A percentile compares a stretch with the other conserved stretches of the same genome.
Evolutionary conservation across 352 stramenopile genomes (phyloP).

Genomic region (Thalassiosira exigua): DNA sequence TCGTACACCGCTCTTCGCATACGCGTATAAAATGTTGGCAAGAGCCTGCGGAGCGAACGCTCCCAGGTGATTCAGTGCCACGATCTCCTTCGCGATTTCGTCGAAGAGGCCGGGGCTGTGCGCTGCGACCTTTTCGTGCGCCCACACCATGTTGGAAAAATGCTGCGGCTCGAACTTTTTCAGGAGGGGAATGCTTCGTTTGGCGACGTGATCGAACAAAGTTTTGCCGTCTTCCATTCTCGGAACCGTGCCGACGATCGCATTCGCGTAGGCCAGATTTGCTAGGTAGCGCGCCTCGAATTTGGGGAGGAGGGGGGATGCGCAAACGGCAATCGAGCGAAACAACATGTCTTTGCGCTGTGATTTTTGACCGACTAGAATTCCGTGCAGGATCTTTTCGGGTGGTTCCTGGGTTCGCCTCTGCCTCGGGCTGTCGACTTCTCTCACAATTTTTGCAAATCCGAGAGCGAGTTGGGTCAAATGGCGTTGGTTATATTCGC

Average conservation of each 20-base stretch:
- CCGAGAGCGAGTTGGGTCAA: not conserved
- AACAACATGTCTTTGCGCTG: conserved; percentile 1
- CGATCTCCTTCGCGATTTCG: not conserved
- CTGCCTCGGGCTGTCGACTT: conserved; percentile 1
- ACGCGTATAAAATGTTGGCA: not conserved
- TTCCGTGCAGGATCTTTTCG: not conserved
- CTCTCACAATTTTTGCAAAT: conserved; percentile 1
- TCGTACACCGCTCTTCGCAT: not conserved
- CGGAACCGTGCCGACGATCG: conserved; percentile 1
- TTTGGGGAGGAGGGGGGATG: not conserved
- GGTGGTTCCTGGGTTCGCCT: not conserved
- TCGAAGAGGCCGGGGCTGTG: not conserved
- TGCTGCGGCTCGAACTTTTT: conserved; percentile 14
- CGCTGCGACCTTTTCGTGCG: conserved; percentile 5
- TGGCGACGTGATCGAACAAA: conserved; percentile 7
- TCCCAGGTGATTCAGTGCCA: conserved; percentile 2
- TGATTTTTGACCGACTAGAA: no score
- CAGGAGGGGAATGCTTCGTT: conserved; percentile 8
- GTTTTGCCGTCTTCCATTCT: not conserved
- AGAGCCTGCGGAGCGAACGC: not conserved
- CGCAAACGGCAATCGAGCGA: not conserved
- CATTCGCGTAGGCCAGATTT: conserved; percentile 11
- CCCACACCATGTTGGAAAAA: no score
- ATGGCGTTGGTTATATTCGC: not conserved
- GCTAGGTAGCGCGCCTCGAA: conserved; percentile 1